Evolutionary conservation across 192 early-diverging fungal species (phyloP).

Genomic region (Dimargaris verticillata): DNA sequence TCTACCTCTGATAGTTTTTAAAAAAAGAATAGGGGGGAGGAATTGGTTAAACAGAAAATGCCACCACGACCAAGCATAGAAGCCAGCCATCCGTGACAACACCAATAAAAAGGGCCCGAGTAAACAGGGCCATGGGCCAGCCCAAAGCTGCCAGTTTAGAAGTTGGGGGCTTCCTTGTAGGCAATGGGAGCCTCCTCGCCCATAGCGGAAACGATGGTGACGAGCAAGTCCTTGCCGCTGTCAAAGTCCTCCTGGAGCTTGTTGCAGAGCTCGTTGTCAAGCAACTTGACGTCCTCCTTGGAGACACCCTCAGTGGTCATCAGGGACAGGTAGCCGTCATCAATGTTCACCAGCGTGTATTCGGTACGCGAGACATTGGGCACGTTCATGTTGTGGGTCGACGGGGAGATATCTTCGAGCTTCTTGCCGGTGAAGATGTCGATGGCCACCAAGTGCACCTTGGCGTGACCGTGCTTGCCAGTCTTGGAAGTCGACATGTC

Average conservation of each 20-base stretch:
- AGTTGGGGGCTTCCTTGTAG: constrained; percentile 61
- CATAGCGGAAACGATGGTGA: constrained; percentile 80
- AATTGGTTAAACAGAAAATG: too few relatives aligned
- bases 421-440: constrained; percentile 99
- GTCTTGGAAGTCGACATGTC: constrained; percentile 99
- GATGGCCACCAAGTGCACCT: constrained; percentile 85
- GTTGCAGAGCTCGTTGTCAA: constrained; percentile 64
- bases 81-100: too few relatives aligned
- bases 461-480: constrained; percentile 99
- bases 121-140: too few relatives aligned
- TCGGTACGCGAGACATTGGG: constrained; percentile 82
- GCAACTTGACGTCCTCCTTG: constrained; percentile 96
- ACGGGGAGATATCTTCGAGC: constrained; percentile 97
- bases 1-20: too few relatives aligned
- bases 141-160: too few relatives aligned
- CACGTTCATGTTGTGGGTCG: constrained; percentile 99
- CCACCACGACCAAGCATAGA: too few relatives aligned
- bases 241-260: constrained; percentile 57
- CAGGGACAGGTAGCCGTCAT: constrained; percentile 80
- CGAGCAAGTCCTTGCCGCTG: constrained; percentile 62
- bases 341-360: constrained; percentile 71
- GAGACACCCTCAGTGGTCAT: constrained; percentile 58
- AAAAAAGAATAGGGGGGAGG: too few relatives aligned
- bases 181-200: constrained; percentile 77
- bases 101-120: too few relatives aligned